Conservation (phyloP, 31 red algal genomes). For the Odonthalia washingtoniensis region DNA sequence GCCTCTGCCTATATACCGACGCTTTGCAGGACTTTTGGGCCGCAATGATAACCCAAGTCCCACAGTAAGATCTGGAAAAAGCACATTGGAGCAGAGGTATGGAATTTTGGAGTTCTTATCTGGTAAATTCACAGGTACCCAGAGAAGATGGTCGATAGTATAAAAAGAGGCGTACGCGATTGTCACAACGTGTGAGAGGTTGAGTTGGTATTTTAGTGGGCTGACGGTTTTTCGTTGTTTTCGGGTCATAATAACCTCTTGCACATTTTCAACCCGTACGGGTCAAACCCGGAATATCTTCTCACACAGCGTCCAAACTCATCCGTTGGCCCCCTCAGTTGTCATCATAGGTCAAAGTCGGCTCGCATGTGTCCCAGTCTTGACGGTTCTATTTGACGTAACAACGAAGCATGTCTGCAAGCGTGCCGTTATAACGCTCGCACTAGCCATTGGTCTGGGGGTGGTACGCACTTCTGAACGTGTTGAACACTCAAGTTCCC, state of each 20-base stretch:
- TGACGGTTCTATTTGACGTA: no score
- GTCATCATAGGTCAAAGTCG: neutral
- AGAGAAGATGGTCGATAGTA: slow-evolving; percentile 34
- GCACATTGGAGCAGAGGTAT: slow-evolving; percentile 5
- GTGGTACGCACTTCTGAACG: no score
- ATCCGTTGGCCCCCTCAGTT: slow-evolving; percentile 29
- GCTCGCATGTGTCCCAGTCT: slow-evolving; percentile 37
- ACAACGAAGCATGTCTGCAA: no score
- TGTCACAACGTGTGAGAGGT: slow-evolving; percentile 14
- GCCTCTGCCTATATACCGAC: no score
- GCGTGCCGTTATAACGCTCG: no score
- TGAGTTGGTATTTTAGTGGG: slow-evolving; percentile 17
- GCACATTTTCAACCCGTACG: slow-evolving; percentile 10
- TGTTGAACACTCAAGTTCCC: no score
- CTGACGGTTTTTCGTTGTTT: neutral
- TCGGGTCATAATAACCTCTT: slow-evolving; percentile 39
- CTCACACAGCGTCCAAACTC: slow-evolving; percentile 29
- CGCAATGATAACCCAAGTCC: no score
- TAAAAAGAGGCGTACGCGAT: slow-evolving; percentile 48
- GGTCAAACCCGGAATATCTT: neutral
- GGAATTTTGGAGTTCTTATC: slow-evolving; percentile 37
- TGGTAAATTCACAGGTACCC: slow-evolving; percentile 2
- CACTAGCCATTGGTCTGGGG: no score
- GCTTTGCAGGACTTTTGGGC: no score
- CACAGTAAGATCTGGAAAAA: neutral